A percentile compares a stretch with the other conserved stretches of the same genome.
phyloP scores from a whole-genome alignment of 768 basidiomycete genomes.

The Amanita fuliginea region DNA sequence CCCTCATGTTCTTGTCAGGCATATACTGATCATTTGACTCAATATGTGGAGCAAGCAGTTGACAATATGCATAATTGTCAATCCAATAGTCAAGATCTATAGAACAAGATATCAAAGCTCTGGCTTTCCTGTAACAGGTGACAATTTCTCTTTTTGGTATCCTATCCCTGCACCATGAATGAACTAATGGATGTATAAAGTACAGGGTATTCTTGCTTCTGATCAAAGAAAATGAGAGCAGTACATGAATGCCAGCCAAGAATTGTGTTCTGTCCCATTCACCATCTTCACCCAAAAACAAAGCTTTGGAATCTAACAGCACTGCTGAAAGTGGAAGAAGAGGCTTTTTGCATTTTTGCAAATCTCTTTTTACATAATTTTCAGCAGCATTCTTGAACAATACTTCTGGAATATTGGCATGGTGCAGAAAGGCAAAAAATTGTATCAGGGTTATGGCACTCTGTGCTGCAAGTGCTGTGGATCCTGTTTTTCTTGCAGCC shows the following conservation, averaged over 20 bases:
- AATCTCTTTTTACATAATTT: not conserved
- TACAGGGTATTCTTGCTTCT: conserved; percentile 3
- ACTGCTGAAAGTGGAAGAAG: not conserved
- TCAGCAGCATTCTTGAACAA: conserved; percentile 1
- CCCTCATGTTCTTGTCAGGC: not conserved
- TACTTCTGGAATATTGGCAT: not conserved
- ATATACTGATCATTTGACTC: not conserved
- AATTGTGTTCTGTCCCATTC: conserved; percentile 9
- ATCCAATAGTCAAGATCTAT: not conserved
- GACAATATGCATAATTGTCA: not conserved
- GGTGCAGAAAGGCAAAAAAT: not conserved
- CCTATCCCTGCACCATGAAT: conserved; percentile 2
- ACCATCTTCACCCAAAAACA: not conserved
- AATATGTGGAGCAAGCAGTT: conserved; percentile 5
- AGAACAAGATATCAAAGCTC: not conserved
- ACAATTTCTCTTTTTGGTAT: not conserved
- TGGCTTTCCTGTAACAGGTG: not conserved
- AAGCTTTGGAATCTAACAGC: not conserved
- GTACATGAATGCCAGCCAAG: conserved; percentile 8
- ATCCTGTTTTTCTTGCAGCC: not conserved
- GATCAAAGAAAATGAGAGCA: conserved; percentile 11
- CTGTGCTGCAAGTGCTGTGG: not conserved
- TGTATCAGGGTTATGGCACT: not conserved
- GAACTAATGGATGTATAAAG: conserved; percentile 9
- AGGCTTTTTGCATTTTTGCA: not conserved